Percentiles rank a stretch among this genome's conserved stretches.
phyloP scores from a whole-genome alignment of 768 basidiomycete species.

The Kwoniella sp. region DNA sequence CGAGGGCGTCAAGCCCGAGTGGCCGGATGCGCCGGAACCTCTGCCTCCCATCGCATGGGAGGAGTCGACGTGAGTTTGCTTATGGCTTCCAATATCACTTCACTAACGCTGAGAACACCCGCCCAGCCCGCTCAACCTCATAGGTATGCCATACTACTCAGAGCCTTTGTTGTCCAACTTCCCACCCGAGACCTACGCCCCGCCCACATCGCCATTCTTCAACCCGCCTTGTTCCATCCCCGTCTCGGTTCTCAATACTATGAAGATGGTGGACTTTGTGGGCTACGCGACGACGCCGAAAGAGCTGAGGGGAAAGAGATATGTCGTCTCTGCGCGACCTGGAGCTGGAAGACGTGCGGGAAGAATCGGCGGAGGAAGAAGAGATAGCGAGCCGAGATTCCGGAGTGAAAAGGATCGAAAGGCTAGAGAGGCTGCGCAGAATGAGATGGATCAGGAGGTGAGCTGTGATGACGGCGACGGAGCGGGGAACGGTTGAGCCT shows the following conservation, averaged over 20 bases:
- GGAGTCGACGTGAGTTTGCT: conserved; percentile 63
- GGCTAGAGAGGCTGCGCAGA: neutral
- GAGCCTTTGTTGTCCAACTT: conserved; percentile 65
- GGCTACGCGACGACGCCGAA: conserved; percentile 84
- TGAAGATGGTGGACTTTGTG: conserved; percentile 83
- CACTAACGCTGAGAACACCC: neutral
- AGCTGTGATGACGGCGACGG: conserved; percentile 3
- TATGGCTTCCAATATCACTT: neutral
- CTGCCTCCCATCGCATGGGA: conserved; percentile 74
- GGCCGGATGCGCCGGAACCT: conserved; percentile 70
- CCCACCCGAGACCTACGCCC: conserved; percentile 44
- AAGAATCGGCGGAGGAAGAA: conserved; percentile 49
- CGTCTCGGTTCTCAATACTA: conserved; percentile 65
- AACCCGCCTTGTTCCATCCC: conserved; percentile 72
- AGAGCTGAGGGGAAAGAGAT: conserved; percentile 76
- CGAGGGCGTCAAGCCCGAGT: conserved; percentile 70
- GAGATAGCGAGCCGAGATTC: conserved; percentile 57
- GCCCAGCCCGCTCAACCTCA: conserved; percentile 72
- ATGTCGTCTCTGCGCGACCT: conserved; percentile 59
- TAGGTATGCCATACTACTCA: conserved; percentile 84
- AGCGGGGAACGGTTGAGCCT: neutral
- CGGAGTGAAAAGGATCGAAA: conserved; percentile 67
- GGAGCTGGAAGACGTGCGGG: conserved; percentile 16
- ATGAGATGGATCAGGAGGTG: conserved; percentile 28
- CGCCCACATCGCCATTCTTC: conserved; percentile 56